Conservation (phyloP, 2,329 filamentous ascomycete genomes). For the Graphiopsis chlorocephala region DNA sequence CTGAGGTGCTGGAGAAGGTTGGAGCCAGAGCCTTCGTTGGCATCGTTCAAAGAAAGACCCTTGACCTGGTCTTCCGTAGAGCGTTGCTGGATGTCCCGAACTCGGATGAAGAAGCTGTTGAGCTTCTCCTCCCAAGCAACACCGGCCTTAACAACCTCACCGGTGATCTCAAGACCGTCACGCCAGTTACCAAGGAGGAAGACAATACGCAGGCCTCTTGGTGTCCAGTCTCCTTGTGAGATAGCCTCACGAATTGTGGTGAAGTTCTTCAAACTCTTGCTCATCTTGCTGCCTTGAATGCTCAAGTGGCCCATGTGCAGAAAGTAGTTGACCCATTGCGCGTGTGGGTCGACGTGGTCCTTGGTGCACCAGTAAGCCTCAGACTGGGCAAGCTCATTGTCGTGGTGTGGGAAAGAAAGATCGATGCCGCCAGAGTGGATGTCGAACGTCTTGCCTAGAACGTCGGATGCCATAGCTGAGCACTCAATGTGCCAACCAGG, state of each 20-base stretch:
- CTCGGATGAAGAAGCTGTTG: constrained; percentile 66
- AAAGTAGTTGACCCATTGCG: constrained; percentile 92
- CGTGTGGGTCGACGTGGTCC: constrained; percentile 21
- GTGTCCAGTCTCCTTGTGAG: constrained; percentile 65
- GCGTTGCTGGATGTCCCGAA: constrained; percentile 46
- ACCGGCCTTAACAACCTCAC: constrained; percentile 72
- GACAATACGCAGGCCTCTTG: constrained; percentile 76
- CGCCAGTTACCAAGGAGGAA: constrained; percentile 89
- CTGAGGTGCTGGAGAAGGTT: constrained; percentile 49
- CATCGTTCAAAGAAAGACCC: constrained; percentile 16
- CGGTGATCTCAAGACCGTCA: constrained; percentile 85
- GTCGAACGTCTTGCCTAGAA: constrained; percentile 82
- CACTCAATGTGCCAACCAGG: constrained; percentile 98
- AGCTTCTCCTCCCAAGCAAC: constrained; percentile 77
- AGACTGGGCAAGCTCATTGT: constrained; percentile 87
- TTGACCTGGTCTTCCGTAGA: constrained; percentile 13
- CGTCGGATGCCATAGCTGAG: constrained; percentile 88
- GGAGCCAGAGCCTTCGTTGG: constrained; percentile 32
- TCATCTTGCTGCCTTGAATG: constrained; percentile 93
- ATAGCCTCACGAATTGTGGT: constrained; percentile 87
- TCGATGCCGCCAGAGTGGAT: constrained; percentile 93
- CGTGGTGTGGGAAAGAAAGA: constrained; percentile 86
- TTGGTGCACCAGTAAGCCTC: constrained; percentile 71
- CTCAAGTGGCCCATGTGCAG: constrained; percentile 90
- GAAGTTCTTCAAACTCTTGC: constrained; percentile 93